phyloP scores from a whole-genome alignment of 768 basidiomycete genomes.

The Suillus decipiens region DNA sequence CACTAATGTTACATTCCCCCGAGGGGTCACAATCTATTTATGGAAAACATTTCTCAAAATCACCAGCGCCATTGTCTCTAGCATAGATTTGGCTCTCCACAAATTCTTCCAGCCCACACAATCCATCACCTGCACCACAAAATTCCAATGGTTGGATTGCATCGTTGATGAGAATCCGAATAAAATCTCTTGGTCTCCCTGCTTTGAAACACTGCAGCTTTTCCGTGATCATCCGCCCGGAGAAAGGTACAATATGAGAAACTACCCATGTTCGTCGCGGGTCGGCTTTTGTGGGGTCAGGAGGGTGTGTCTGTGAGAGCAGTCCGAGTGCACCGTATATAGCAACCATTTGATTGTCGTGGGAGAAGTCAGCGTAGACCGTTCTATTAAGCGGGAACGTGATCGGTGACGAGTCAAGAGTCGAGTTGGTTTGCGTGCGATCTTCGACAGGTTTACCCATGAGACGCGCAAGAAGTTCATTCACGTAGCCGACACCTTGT shows the following conservation, averaged over 20 bases:
- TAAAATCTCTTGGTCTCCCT: constrained; percentile 42
- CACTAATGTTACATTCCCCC: neutral
- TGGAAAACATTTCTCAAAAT: constrained; percentile 34
- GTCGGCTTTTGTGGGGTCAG: constrained; percentile 22
- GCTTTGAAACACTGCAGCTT: constrained; percentile 48
- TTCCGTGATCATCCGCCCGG: constrained; percentile 74
- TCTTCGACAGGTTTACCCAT: constrained; percentile 63
- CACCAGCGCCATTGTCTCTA: constrained; percentile 61
- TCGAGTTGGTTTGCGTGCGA: constrained; percentile 71
- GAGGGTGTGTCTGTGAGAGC: constrained; percentile 37
- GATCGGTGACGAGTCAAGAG: constrained; percentile 59
- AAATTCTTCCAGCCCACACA: constrained; percentile 65
- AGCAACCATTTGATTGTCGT: constrained; percentile 84
- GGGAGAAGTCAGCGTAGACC: constrained; percentile 81
- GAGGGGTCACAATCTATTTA: neutral
- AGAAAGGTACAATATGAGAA: constrained; percentile 71
- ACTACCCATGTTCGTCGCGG: constrained; percentile 49
- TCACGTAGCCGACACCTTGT: constrained; percentile 85
- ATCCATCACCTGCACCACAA: constrained; percentile 53
- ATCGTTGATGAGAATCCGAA: constrained; percentile 82
- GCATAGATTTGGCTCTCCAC: constrained; percentile 70
- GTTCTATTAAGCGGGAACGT: constrained; percentile 73
- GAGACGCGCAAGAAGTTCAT: constrained; percentile 85
- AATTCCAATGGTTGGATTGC: constrained; percentile 63
- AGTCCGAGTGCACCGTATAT: constrained; percentile 68